A percentile compares a stretch with the other conserved stretches of the same genome.
phyloP scores from a whole-genome alignment of 169 alveolate genomes.

The Plasmodium malariae region DNA sequence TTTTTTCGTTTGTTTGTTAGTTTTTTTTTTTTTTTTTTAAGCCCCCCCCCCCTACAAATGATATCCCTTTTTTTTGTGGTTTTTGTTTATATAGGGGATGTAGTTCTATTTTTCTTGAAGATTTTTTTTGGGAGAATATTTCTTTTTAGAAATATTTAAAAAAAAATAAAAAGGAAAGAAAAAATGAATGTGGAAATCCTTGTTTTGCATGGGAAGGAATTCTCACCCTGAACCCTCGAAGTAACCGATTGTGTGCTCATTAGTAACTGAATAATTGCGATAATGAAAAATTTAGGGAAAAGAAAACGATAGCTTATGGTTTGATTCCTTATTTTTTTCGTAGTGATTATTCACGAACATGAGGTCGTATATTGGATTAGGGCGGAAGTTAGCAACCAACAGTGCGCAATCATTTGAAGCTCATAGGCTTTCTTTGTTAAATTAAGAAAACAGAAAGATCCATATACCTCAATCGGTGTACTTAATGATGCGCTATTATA shows the following conservation, averaged over 20 bases:
- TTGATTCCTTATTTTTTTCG: slow-evolving; percentile 34
- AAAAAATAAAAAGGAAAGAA: slow-evolving; percentile 54
- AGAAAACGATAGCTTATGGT: slow-evolving; percentile 69
- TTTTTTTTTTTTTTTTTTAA: not conserved
- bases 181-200: slow-evolving; percentile 58
- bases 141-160: not conserved
- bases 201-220: slow-evolving; percentile 60
- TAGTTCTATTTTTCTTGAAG: slow-evolving; percentile 42
- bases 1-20: too few species aligned
- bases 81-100: slow-evolving; percentile 53
- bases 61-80: slow-evolving; percentile 18
- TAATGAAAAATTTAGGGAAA: slow-evolving; percentile 34
- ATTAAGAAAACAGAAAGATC: slow-evolving; percentile 28
- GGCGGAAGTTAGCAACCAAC: slow-evolving; percentile 36
- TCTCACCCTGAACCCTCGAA: slow-evolving; percentile 74
- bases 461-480: slow-evolving; percentile 68
- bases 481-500: slow-evolving; percentile 67
- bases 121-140: slow-evolving; percentile 14
- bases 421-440: slow-evolving; percentile 34
- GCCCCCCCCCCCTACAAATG: not conserved
- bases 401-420: slow-evolving; percentile 35
- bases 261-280: slow-evolving; percentile 38
- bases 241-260: slow-evolving; percentile 62
- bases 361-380: slow-evolving; percentile 64
- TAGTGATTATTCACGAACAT: slow-evolving; percentile 48